Evolutionary conservation across 768 basidiomycete genomes (phyloP), one percentile per base, ranked within the genome.

Genomic region (Tulasnella sp.): DNA sequence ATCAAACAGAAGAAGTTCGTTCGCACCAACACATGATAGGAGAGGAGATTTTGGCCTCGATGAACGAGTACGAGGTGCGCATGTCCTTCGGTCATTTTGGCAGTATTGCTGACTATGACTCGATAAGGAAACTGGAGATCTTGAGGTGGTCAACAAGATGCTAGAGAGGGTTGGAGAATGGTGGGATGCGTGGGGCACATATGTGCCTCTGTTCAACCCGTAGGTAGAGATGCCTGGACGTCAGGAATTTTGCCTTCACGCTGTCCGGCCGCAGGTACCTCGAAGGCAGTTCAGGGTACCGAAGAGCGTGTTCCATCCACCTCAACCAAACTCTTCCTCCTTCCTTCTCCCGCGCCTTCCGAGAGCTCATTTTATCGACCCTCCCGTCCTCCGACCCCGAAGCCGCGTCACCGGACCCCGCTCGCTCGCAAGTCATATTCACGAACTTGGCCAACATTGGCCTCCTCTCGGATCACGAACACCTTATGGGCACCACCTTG

Each of bases 381-480:
- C 89, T 96, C 3, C 93, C 95, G 3, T 86, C 91, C 0, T 69
- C 28, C 64, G 64, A 69, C 34, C 64, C 64, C 64, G 87, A 89
- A 1, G 96, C 96, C 82, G 88, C 92, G 9, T 83, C 86, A 12
- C 93, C 91, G 3, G 91, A 96, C 87, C 93, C 93, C 83, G 87
- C 87, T 0, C 90, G 96, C 14, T 90, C 93, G 80, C 87, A 90
- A 1, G 87, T 89, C 1, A 92, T 92, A 0, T 88, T 94, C 54
- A 82, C 85, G 40, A 86, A 91, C 1, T 91, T 94, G 81, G 93
- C 93, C 79, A 86, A 87, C 1, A 89, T 97, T 0, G 94, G 94
- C 5, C 87, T 97, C 12, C 88, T 94, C 40, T 93, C 95, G 81
- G 92, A 95, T 41, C 96, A 93, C 84, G 96, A 97, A 83, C 90